Base-by-base conservation (phyloP, 2,329 filamentous ascomycete genomes). In the Sclerotinia sclerotiorum region DNA sequence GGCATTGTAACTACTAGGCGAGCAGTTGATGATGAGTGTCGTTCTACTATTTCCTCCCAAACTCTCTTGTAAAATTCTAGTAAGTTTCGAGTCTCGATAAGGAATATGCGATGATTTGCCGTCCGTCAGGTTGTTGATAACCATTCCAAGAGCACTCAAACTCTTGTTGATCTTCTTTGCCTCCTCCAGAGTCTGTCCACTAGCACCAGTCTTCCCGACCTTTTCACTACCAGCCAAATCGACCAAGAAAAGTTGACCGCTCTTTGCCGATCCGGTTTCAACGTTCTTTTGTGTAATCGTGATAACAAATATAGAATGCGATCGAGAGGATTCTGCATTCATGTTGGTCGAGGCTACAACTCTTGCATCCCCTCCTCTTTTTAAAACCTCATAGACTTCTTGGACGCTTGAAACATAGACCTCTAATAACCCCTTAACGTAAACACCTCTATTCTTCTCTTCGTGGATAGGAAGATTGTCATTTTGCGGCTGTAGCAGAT, bases 131-230 rank as follows among this genome's bases (percentile, higher is more conserved):
- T 94, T 88, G 81, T 98, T 98, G 85, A 99, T 99, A 82, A 98
- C 95, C 94, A 97, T 98, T 76, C 95, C 95, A 70, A 99, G 85
- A 67, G 95, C 94, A 82, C 94, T 97, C 83, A 99, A 86, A 85
- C 93, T 97, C 86, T 98, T 98, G 86, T 99, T 99, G 86, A 99
- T 99, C 85, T 99, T 99, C 85, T 98, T 98, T 70, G 95, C 95
- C 80, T 99, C 95, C 80, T 98, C 95, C 55, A 99, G 84, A 5
- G 94, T 98, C 81, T 98, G 95, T 68, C 95, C 95, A 79, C 93
- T 97, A 71, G 95, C 95, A 74, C 95, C 95, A 42, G 95, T 99
- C 86, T 99, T 98, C 78, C 95, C 94, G 64, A 98, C 93, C 83
- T 98, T 98, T 82, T 99, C 95, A 77, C 93, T 97, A 84, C 95